Percentiles rank a stretch among this genome's conserved stretches.
Evolutionary conservation across 129 eudicot species (phyloP).

Genomic region (Tagetes erecta): DNA sequence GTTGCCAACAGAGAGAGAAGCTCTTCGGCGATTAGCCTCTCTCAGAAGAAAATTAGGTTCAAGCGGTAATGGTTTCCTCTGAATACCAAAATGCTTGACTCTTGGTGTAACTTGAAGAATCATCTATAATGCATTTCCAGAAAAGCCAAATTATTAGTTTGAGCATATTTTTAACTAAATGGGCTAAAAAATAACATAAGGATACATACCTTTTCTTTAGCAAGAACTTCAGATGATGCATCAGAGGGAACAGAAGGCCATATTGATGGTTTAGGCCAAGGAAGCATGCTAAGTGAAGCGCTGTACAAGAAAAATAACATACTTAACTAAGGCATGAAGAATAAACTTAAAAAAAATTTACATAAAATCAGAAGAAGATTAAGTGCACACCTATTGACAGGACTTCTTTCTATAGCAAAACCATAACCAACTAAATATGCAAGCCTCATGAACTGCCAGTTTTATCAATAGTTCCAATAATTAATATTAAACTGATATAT

Average conservation of each 20-base stretch:
- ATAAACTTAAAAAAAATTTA: neutral
- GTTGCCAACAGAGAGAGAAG: conserved; percentile 97
- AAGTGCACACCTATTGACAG: conserved; percentile 74
- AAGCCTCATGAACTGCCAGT: conserved; percentile 93
- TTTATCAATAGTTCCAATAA: conserved; percentile 21
- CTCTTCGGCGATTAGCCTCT: conserved; percentile 97
- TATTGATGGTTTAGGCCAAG: conserved; percentile 93
- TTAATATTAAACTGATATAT: conserved; percentile 18
- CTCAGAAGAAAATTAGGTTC: conserved; percentile 87
- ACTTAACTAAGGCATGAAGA: neutral
- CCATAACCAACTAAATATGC: conserved; percentile 95
- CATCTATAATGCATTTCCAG: conserved; percentile 45
- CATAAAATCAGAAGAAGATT: neutral
- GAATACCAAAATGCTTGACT: conserved; percentile 82
- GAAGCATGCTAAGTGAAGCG: conserved; percentile 94
- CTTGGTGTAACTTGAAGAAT: conserved; percentile 77
- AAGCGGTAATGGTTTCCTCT: conserved; percentile 84
- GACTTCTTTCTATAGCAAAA: conserved; percentile 81
- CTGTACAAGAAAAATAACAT: conserved; percentile 40
- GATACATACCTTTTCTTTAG: conserved; percentile 77
- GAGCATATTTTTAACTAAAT: neutral
- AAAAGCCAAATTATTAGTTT: neutral
- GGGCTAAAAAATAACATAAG: neutral
- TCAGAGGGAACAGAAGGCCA: conserved; percentile 94
- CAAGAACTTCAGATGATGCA: conserved; percentile 78